Evolutionary conservation across 306 rosid species (phyloP).

Genomic region (Mimosa bimucronata): DNA sequence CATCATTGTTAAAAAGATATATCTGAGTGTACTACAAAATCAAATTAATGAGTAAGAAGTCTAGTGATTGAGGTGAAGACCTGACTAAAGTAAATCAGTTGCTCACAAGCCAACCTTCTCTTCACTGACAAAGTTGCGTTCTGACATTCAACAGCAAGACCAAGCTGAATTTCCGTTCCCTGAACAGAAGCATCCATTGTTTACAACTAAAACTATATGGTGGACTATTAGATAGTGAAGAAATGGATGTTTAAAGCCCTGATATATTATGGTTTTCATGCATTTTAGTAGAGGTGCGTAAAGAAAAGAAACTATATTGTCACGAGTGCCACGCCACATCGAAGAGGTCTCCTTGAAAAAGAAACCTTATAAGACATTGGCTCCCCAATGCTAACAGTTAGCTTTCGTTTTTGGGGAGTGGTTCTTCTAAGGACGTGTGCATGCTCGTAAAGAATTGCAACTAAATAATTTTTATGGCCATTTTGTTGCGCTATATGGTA

Average conservation of each 20-base stretch:
- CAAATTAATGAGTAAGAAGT: conserved; percentile 8
- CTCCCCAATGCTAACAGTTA: no score
- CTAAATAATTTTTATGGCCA: not conserved
- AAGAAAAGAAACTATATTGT: no score
- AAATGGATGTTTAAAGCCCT: no score
- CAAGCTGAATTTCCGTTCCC: conserved; percentile 99
- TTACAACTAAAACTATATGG: not conserved
- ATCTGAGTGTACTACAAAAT: not conserved
- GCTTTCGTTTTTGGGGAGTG: no score
- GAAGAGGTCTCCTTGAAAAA: no score
- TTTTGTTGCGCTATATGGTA: not conserved
- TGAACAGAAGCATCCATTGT: conserved; percentile 35
- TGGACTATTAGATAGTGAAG: not conserved
- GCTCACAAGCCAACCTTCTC: conserved; percentile 98
- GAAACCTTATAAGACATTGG: no score
- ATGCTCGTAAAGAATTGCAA: not conserved
- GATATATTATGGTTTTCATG: no score
- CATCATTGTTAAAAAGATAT: not conserved
- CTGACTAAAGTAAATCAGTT: conserved; percentile 83
- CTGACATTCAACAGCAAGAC: conserved; percentile 91
- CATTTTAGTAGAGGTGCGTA: no score
- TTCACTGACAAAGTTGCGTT: conserved; percentile 85
- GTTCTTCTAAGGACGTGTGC: no score
- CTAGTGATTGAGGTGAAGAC: conserved; percentile 40
- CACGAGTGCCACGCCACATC: no score